Percentiles rank a stretch among this genome's conserved stretches.
Evolutionary conservation across 2,329 filamentous ascomycete species (phyloP).

Genomic region (Talaromyces piceae): DNA sequence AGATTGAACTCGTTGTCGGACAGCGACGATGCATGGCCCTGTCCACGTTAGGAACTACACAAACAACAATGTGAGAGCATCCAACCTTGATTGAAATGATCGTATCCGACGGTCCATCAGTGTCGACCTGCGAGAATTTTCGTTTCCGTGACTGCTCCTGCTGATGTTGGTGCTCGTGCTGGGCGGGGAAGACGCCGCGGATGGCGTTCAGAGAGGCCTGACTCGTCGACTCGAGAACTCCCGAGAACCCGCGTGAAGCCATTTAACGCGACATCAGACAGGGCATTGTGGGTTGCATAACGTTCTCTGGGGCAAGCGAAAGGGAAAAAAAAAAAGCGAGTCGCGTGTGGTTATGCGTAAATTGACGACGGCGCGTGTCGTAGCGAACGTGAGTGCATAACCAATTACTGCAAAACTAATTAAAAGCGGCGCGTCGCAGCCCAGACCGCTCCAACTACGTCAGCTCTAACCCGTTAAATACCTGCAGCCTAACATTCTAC

Average conservation of each 20-base stretch:
- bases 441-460: too few relatives aligned
- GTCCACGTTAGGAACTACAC: neutral
- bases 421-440: too few relatives aligned
- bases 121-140: conserved; percentile 19
- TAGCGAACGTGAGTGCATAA: too few relatives aligned
- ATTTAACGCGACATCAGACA: conserved; percentile 23
- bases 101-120: conserved; percentile 9
- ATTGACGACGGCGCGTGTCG: too few relatives aligned
- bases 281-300: neutral
- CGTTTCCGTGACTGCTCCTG: conserved; percentile 28
- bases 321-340: neutral
- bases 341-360: too few relatives aligned
- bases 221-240: conserved; percentile 27
- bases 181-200: conserved; percentile 18
- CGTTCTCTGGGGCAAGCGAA: too few relatives aligned
- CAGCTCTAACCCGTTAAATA: too few relatives aligned
- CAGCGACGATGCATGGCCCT: conserved; percentile 31
- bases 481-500: neutral
- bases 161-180: too few relatives aligned
- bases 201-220: conserved; percentile 26
- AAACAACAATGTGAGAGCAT: neutral
- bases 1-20: conserved; percentile 29
- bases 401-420: too few relatives aligned
- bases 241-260: conserved; percentile 26
- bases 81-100: conserved; percentile 25